Evolutionary conservation across 176 grass and related monocot genomes (phyloP), one percentile per base, ranked within the genome.

Genomic region (Alloteropsis semialata): DNA sequence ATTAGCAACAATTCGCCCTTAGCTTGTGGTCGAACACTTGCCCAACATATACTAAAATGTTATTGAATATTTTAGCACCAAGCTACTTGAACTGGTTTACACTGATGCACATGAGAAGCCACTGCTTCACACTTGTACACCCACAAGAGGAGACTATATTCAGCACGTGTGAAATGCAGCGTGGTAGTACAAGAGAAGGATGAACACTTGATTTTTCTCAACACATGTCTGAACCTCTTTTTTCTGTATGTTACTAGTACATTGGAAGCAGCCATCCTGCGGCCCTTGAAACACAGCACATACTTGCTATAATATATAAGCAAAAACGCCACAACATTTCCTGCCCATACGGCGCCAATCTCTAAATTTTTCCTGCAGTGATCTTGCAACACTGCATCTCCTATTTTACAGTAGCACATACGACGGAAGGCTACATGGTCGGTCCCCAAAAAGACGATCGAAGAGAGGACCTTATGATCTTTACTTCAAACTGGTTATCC

Each of bases 231-330:
- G 64, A 86, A 81, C 77, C 53, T 81, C 42, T 68, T 62, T 69
- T 68, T 46, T 72, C 82, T 70, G 74, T 86, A 78, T 90, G 84
- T 37, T 78, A 90, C 84, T 82, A 89, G 68, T 69, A 77, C 86
- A 69, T 71, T 64, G 71, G 65, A 90, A 72, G 88, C 65, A 86
- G 39, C 34, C 78, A 77, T 55, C 72, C 83, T 82, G 55, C 88
- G 24, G 17, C 72, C 22, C 72, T 65, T 72, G 54, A 81, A 85
- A 42, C 72, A 82, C 56, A 75, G 16, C 55, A 85, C 77, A 13
- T 70, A 85, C 54, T 89, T 77, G 72, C 54, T 89, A 77, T 76
- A 88, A 65, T 60, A 88, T 88, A 72, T 66, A 89, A 86, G 72
- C 72, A 82, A 71, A 64, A 79, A 65, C 77, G 77, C 54, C 83